Evolutionary conservation across 2,329 filamentous ascomycete species (phyloP), one percentile per base, ranked within the genome.

Genomic region (Fusarium odoratissimum): DNA sequence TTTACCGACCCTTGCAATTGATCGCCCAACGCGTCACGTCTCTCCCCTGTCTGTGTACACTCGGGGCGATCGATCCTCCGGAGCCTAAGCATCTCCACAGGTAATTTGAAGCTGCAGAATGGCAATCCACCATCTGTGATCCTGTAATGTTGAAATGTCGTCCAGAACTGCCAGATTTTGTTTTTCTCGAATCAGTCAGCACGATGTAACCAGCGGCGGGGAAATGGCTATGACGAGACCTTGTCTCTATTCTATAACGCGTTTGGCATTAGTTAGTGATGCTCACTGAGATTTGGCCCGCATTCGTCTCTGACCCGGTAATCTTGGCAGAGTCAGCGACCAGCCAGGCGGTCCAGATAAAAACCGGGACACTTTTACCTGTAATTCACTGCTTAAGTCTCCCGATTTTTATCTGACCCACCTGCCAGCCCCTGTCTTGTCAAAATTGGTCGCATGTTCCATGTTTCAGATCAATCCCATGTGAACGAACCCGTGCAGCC

Each of bases 21-120:
- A 73, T 73, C 70, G 45, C 44, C 70, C 66, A 66, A 69, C 70
- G 60, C 70, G 71, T 73, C 70, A 74, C 67, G 61, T 62, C 55
- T 56, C 37, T 59, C 40, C 49, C 46, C 37, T 72, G 51, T 58
- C 23, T 38, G 46, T 64, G 51, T 58, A 60, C 35, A 60, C 41
- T 57, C 52, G 46, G 67, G 68, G 48, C 54, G 71, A 74, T 74
- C 71, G 59, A 65, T 69, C 58, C 55, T 67, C 61, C 55, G 54
- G 13, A 41, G 58, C 45, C 67, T 42, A 65, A 52, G 59, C 57
- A 69, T 73, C 54, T 60, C 71, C 71, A 73, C 71, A 71, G 30
- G 45, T 74, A 73, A 73, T 73, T 73, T 67, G 41, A 71, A 38
- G 55, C 71, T 68, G 67, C 58, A 55, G 67, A 55, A 62, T 54